Evolutionary conservation across 768 basidiomycete genomes (phyloP).

Genomic region (Scleroderma citrinum): DNA sequence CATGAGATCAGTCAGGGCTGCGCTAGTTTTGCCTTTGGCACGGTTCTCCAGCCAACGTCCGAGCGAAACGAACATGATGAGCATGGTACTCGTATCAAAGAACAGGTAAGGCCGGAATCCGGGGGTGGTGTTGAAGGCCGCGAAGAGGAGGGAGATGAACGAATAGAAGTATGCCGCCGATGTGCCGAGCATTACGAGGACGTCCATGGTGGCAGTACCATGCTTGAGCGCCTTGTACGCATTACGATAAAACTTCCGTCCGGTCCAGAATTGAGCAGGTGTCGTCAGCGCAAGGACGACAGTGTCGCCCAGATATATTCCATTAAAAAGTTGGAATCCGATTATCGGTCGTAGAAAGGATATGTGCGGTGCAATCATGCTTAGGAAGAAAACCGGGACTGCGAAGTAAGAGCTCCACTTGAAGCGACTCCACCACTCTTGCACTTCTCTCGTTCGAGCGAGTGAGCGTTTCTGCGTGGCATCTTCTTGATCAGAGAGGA

Average conservation of each 20-base stretch:
- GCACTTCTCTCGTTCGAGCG: constrained; percentile 83
- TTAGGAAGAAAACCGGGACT: constrained; percentile 88
- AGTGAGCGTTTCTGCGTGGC: constrained; percentile 82
- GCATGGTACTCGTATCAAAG: constrained; percentile 99
- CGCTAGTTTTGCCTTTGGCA: constrained; percentile 95
- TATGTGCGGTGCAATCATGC: constrained; percentile 76
- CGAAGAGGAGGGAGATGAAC: constrained; percentile 57
- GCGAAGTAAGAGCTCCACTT: constrained; percentile 72
- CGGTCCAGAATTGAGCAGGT: constrained; percentile 92
- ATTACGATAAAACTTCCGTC: constrained; percentile 77
- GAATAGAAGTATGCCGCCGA: constrained; percentile 94
- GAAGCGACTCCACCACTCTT: constrained; percentile 83
- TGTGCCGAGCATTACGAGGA: constrained; percentile 92
- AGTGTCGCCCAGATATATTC: constrained; percentile 78
- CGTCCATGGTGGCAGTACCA: constrained; percentile 92
- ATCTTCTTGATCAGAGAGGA: constrained; percentile 74
- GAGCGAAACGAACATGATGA: constrained; percentile 94
- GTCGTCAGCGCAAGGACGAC: constrained; percentile 73
- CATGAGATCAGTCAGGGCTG: constrained; percentile 95
- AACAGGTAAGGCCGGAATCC: constrained; percentile 81
- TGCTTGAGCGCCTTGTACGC: constrained; percentile 92
- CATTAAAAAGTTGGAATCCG: constrained; percentile 47
- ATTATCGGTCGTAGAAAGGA: constrained; percentile 52
- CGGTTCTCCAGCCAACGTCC: constrained; percentile 95
- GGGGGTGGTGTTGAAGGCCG: constrained; percentile 57